A percentile compares a stretch with the other conserved stretches of the same genome.
These are phyloP conservation scores for Pseudotsuga menziesii DNA, from an alignment of 75 land plant genomes.

Conservation along the genomic window DNA sequence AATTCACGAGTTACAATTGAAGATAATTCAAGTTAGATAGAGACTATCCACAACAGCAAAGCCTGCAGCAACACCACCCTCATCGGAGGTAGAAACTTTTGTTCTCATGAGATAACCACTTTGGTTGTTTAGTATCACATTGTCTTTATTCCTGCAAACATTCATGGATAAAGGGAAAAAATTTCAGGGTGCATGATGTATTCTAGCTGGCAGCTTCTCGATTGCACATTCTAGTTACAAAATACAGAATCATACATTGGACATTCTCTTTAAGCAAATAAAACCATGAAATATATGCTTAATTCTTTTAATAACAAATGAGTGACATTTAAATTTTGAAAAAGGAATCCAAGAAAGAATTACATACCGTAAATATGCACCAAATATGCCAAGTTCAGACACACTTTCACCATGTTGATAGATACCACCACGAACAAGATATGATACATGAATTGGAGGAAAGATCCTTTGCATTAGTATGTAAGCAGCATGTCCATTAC, in stretches of 20 bases:
- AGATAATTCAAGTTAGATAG: slow-evolving; percentile 41
- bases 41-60: slow-evolving; percentile 93
- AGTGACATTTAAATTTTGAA: not conserved
- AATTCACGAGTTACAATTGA: too few relatives aligned
- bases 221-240: not conserved
- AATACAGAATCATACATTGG: not conserved
- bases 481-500: slow-evolving; percentile 75
- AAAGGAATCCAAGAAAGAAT: not conserved
- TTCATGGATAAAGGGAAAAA: not conserved
- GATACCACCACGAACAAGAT: slow-evolving; percentile 72
- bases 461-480: slow-evolving; percentile 99
- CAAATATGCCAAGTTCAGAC: slow-evolving; percentile 92
- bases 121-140: slow-evolving; percentile 76
- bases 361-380: slow-evolving; percentile 76
- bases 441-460: slow-evolving; percentile 54
- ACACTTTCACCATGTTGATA: slow-evolving; percentile 56
- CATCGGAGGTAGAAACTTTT: slow-evolving; percentile 81
- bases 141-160: slow-evolving; percentile 60
- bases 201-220: not conserved
- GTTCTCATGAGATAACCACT: slow-evolving; percentile 87
- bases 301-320: not conserved
- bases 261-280: not conserved
- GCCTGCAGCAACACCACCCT: slow-evolving; percentile 98
- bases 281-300: not conserved
- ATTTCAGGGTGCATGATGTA: not conserved